Conservation (phyloP, 169 alveolate genomes). For the Eimeria zaria region DNA sequence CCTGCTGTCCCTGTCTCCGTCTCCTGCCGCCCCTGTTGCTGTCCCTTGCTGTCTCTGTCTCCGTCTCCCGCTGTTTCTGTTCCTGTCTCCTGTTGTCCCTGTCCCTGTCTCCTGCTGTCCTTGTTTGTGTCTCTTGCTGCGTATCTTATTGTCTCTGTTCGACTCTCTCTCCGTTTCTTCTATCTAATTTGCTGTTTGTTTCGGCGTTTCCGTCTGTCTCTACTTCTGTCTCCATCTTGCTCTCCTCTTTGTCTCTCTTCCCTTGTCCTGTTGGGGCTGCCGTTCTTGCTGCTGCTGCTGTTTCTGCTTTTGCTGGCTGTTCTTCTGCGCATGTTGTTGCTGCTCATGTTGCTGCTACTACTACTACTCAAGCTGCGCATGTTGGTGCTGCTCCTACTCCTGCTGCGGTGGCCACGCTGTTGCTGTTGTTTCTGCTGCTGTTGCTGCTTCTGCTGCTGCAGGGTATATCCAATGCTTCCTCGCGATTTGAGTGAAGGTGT, state of each 20-base stretch:
- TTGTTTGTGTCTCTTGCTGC: background rate
- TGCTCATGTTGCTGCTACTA: background rate
- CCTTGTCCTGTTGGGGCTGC: background rate
- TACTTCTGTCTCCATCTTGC: background rate
- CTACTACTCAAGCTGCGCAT: background rate
- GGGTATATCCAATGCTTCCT: conserved; percentile 85
- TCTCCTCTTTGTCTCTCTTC: background rate
- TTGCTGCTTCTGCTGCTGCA: conserved; percentile 60
- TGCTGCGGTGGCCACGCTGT: conserved; percentile 13
- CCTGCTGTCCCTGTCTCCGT: no score
- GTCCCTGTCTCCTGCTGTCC: background rate
- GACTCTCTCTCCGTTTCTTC: background rate
- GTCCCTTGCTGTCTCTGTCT: no score
- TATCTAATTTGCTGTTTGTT: background rate
- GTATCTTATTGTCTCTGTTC: background rate
- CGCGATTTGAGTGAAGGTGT: conserved; percentile 77
- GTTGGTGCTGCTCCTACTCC: background rate
- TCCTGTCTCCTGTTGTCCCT: background rate
- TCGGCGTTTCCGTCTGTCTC: background rate
- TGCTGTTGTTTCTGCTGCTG: conserved; percentile 21
- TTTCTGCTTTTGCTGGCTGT: background rate
- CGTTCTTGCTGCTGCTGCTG: background rate
- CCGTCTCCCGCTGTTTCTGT: no score
- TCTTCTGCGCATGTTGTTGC: no score
- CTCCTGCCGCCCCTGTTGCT: no score